Conservation (phyloP, 768 basidiomycete genomes). For the Coprinellus micaceus region DNA sequence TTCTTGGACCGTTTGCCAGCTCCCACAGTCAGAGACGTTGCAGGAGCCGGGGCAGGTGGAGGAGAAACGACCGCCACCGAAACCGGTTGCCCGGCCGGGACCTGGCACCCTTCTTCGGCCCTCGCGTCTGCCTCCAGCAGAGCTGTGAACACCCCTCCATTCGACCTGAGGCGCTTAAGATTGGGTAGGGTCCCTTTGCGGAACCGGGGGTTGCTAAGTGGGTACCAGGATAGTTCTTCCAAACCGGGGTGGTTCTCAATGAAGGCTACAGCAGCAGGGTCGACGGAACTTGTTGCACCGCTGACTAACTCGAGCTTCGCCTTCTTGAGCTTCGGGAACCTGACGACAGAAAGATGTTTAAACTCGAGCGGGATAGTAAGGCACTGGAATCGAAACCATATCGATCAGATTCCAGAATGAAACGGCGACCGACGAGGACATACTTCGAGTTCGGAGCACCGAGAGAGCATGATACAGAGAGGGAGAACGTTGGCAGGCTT, state of each 20-base stretch:
- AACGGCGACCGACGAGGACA: neutral
- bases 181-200: conserved; percentile 37
- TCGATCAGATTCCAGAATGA: neutral
- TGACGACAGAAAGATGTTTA: conserved; percentile 30
- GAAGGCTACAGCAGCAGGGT: conserved; percentile 35
- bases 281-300: conserved; percentile 33
- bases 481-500: conserved; percentile 27
- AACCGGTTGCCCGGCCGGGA: neutral
- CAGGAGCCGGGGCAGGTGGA: neutral
- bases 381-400: conserved; percentile 23
- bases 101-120: neutral
- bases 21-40: neutral
- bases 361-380: conserved; percentile 48
- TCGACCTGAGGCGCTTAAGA: conserved; percentile 35
- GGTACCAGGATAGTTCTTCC: conserved; percentile 46
- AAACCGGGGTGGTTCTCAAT: conserved; percentile 43
- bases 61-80: neutral
- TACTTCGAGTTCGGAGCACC: conserved; percentile 29
- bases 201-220: conserved; percentile 31
- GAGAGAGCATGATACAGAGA: conserved; percentile 25
- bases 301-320: conserved; percentile 40
- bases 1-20: conserved; percentile 2
- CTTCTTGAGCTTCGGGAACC: conserved; percentile 38
- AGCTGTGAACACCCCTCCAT: conserved; percentile 31
- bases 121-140: conserved; percentile 20